Evolutionary conservation across 495 filamentous ascomycete genomes (phyloP).

Genomic region (Neohortaea acidophila): DNA sequence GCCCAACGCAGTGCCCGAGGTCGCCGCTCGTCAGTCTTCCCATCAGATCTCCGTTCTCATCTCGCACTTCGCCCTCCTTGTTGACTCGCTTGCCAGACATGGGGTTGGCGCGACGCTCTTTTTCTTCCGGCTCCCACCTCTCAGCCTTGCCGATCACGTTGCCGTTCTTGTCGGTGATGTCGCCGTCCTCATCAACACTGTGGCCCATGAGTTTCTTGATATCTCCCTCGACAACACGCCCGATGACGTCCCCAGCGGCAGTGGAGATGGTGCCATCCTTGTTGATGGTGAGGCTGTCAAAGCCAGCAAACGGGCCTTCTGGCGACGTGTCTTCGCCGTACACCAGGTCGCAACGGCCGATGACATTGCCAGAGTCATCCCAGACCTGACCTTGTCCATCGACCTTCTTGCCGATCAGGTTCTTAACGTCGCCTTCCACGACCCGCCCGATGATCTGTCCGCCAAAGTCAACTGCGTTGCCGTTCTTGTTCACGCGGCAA

Average conservation of each 20-base stretch:
- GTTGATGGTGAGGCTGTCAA: slow-evolving; percentile 52
- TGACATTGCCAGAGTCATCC: slow-evolving; percentile 62
- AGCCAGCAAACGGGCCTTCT: slow-evolving; percentile 67
- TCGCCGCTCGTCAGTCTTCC: slow-evolving; percentile 65
- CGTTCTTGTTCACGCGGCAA: slow-evolving; percentile 72
- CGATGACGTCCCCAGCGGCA: slow-evolving; percentile 49
- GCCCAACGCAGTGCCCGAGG: slow-evolving; percentile 52
- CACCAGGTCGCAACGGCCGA: slow-evolving; percentile 66
- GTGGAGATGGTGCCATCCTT: slow-evolving; percentile 61
- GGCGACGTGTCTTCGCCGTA: slow-evolving; percentile 45
- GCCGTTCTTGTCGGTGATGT: slow-evolving; percentile 66
- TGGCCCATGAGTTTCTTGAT: slow-evolving; percentile 56
- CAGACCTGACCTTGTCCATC: slow-evolving; percentile 70
- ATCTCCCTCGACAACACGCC: slow-evolving; percentile 59
- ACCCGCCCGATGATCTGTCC: slow-evolving; percentile 67
- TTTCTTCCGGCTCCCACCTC: slow-evolving; percentile 65
- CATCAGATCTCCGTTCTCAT: slow-evolving; percentile 66
- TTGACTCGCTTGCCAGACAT: slow-evolving; percentile 69
- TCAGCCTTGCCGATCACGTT: slow-evolving; percentile 70
- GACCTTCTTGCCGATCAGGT: slow-evolving; percentile 63
- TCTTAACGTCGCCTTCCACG: slow-evolving; percentile 52
- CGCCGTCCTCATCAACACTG: slow-evolving; percentile 67
- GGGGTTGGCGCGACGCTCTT: slow-evolving; percentile 47
- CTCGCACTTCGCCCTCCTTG: slow-evolving; percentile 67
- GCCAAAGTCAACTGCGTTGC: slow-evolving; percentile 61